phyloP scores from a whole-genome alignment of 139 green algal species.

The Coelastrella sp. region DNA sequence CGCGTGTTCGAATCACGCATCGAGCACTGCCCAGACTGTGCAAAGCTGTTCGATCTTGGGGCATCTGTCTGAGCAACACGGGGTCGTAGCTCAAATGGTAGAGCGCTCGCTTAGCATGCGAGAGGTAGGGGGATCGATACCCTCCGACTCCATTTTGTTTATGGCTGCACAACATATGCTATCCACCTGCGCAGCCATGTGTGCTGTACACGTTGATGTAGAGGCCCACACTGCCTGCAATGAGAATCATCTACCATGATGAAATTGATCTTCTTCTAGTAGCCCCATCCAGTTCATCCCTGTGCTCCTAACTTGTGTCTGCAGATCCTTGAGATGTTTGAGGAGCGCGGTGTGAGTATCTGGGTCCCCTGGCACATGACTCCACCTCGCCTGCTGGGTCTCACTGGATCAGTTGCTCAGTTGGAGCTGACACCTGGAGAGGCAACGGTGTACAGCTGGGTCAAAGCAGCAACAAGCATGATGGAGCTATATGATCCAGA shows the following conservation, averaged over 20 bases:
- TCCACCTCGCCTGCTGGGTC: not conserved
- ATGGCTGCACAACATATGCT: not conserved
- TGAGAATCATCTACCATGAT: too few relatives aligned
- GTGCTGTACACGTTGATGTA: too few relatives aligned
- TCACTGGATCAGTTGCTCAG: not conserved
- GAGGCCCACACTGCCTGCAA: too few relatives aligned
- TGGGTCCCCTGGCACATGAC: constrained; percentile 19
- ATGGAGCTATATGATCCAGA: not conserved
- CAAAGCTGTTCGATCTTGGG: not conserved
- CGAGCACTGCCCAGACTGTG: not conserved
- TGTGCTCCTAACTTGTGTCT: not conserved
- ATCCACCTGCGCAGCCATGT: not conserved
- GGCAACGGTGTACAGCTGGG: not conserved
- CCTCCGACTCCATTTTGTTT: not conserved
- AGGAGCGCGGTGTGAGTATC: not conserved
- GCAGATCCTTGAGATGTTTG: constrained; percentile 4
- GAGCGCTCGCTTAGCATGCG: too few relatives aligned
- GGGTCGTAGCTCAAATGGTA: too few relatives aligned
- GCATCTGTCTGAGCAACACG: not conserved
- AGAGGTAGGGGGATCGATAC: too few relatives aligned
- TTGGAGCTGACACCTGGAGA: not conserved
- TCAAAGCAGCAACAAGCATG: not conserved
- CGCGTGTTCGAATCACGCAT: too few relatives aligned
- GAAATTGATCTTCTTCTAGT: not conserved
- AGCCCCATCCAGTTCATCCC: not conserved